Evolutionary conservation across 2,329 filamentous ascomycete genomes (phyloP), one percentile per base, ranked within the genome.

Genomic region (Alternaria triticimaculans): DNA sequence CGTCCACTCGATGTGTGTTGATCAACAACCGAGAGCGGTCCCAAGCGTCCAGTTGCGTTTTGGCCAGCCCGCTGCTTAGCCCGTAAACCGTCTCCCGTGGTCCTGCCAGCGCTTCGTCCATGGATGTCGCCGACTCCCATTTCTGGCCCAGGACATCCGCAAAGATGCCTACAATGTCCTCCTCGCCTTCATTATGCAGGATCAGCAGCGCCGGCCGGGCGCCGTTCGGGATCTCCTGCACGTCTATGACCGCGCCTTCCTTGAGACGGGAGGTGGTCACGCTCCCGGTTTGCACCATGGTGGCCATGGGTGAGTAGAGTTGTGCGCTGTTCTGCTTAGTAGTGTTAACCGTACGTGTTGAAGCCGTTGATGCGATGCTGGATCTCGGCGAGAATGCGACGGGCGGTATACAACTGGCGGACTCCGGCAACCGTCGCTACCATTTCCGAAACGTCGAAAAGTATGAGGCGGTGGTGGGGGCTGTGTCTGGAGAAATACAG

Each of bases 111-210:
- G 89, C 83, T 49, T 86, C 81, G 64, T 84, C 81, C 78, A 91
- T 85, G 59, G 85, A 82, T 30, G 83, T 79, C 57, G 87, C 87
- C 46, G 90, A 82, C 63, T 85, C 87, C 80, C 87, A 90, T 20
- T 90, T 87, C 76, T 94, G 92, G 14, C 93, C 92, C 45, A 96
- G 81, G 8, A 95, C 90, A 72, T 95, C 91, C 25, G 92, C 92
- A 70, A 94, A 91, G 33, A 92, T 83, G 21, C 88, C 87, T 26
- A 94, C 88, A 66, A 96, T 92, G 44, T 87, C 86, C 63, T 94
- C 90, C 77, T 95, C 91, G 18, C 88, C 90, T 21, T 84, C 84
- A 11, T 90, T 89, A 78, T 90, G 93, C 18, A 95, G 80, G 63
- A 96, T 75, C 64, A 83, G 74, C 62, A 84, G 74, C 66, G 81